phyloP scores from a whole-genome alignment of 2,329 filamentous ascomycete genomes.

The Penicillium brevicompactum region DNA sequence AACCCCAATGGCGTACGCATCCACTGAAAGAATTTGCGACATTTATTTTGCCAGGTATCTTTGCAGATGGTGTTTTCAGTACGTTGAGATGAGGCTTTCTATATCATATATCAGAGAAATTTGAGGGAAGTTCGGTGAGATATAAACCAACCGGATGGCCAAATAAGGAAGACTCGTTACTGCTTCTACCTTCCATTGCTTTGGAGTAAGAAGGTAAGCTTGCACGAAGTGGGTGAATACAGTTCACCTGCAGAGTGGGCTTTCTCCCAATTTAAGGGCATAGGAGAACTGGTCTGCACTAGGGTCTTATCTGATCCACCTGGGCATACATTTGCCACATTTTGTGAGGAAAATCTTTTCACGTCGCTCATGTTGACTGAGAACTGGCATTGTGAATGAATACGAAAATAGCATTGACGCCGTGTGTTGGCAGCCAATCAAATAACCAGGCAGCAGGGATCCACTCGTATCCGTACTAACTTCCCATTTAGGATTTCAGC shows the following conservation, averaged over 20 bases:
- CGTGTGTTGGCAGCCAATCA: neutral
- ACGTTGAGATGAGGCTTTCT: neutral
- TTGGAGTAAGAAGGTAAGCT: neutral
- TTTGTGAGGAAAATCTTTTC: neutral
- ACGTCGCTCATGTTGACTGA: too few species aligned
- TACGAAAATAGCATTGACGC: neutral
- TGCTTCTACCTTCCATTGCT: neutral
- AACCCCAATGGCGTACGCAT: conserved; percentile 75
- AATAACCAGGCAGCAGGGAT: neutral
- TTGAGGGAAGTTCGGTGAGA: neutral
- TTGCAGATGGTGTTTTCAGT: neutral
- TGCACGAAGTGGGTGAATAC: neutral
- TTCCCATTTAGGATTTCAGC: neutral
- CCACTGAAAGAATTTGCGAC: conserved; percentile 51
- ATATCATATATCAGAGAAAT: neutral
- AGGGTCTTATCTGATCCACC: neutral
- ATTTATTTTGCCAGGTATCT: neutral
- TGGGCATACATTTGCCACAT: neutral
- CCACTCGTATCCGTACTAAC: neutral
- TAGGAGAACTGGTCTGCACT: neutral
- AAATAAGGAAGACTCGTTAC: neutral
- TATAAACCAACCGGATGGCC: neutral
- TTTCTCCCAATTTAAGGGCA: neutral
- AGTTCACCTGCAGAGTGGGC: neutral
- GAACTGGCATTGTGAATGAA: neutral